Evolutionary conservation across 176 grass and related monocot genomes (phyloP), one percentile per base, ranked within the genome.

Genomic region (Neostapfia colusana): DNA sequence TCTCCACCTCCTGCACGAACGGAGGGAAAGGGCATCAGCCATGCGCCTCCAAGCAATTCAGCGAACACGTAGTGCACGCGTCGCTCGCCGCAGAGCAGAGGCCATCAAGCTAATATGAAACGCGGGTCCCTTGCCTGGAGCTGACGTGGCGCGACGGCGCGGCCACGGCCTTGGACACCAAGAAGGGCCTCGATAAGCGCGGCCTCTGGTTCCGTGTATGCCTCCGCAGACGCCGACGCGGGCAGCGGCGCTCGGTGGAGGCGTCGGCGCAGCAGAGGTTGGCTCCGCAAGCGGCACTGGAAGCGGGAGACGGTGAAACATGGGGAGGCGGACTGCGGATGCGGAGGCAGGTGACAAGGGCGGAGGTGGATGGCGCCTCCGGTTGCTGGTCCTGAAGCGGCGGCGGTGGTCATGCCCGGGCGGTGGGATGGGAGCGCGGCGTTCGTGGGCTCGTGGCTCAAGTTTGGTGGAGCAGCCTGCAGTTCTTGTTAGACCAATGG

Each of bases 161-260:
- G 91, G 38, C 94, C 88, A 31, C 94, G 84, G 26, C 94, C 94
- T 75, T 89, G 94, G 7, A 93, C 84, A 18, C 94, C 94, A 43
- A 91, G 78, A 11, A 97, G 84, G n/a, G 91, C 91, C 44, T 97
- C 94, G 20, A 97, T 18, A 13, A 97, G 86, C 7, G 62, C 79
- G 11, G 60, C 39, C 76, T 93, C 94, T 14, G 84, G 79, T 3
- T 84, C 91, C 1, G 82, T 88, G 79, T 88, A 88, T n/a, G 63
- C 76, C 53, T 58, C 63, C n/a, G 76, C 75, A 36, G 69, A 79
- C 45, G 56, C 51, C 70, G 81, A 54, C 31, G 40, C 70, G 10
- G 23, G 58, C 55, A 72, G 65, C 42, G 21, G 74, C 11, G 72
- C 81, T 17, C 79, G 25, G 5, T 14, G 59, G 51, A 28, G 55